These are phyloP conservation scores for Cymbopogon flexuosus DNA, from an alignment of 202 grass and related monocot genomes.

Conservation along the genomic window DNA sequence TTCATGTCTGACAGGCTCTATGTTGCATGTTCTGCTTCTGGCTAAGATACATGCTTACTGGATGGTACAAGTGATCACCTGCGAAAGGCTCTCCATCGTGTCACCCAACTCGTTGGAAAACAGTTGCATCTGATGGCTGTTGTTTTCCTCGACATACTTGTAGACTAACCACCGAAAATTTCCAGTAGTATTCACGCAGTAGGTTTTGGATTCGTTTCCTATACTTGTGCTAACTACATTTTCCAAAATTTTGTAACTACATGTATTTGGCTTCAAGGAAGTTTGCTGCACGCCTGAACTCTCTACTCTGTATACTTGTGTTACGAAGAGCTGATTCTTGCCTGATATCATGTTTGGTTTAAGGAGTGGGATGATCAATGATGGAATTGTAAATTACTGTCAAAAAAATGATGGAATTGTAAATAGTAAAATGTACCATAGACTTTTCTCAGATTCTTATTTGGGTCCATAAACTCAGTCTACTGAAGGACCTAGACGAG, in stretches of 20 bases:
- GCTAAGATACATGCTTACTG: constrained; percentile 77
- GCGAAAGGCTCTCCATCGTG: not conserved
- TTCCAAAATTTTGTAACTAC: not conserved
- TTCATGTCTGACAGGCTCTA: constrained; percentile 59
- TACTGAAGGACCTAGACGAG: not conserved
- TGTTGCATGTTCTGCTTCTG: constrained; percentile 89
- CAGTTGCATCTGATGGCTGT: not conserved
- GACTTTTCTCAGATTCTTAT: not conserved
- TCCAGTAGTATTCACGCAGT: not conserved
- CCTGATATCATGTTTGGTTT: not conserved
- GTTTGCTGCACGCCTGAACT: not conserved
- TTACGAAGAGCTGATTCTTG: not conserved
- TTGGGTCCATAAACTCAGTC: not conserved
- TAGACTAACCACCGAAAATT: constrained; percentile 10
- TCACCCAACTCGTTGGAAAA: not conserved
- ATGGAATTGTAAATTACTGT: too few species aligned
- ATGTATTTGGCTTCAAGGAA: not conserved
- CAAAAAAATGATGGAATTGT: not conserved
- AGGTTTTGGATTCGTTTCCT: not conserved
- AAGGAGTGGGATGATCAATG: not conserved
- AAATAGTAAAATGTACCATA: not conserved
- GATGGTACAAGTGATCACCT: constrained; percentile 89
- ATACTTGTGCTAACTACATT: constrained; percentile 18
- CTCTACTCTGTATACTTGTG: not conserved
- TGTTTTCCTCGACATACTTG: not conserved